Base-by-base conservation (phyloP, 108 stramenopile genomes). In the Cyclotella baltica region DNA sequence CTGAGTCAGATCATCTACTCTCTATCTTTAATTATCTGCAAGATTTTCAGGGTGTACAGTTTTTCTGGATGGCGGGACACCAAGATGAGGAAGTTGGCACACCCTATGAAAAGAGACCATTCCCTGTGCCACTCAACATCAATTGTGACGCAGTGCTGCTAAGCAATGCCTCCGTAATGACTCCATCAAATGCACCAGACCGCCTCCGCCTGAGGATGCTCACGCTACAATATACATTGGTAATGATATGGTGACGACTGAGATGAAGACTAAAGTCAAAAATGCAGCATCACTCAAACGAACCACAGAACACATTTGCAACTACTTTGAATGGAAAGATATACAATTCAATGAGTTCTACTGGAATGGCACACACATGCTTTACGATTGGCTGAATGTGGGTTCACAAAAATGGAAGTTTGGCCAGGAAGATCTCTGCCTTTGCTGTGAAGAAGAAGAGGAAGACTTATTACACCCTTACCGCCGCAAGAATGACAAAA, bases 1-100 rank as follows among this genome's bases (percentile, higher is more conserved):
- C 58, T 5, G 58, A 59, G 29, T 30, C 4, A 4, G 58, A 59
- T 18, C 8, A 5, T 4, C 27, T 59, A 4, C 23, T 2, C 8
- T 27, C 58, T 59, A 59, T 52, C 51, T n/a, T n/a, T 13, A n/a
- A 13, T 19, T 4, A n/a, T 10, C 19, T 20, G 4, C 4, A 20
- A n/a, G n/a, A 13, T n/a, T 52, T 52, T 20, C 4, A 52, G 4
- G n/a, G 4, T 13, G 19, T 52, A 4, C 18, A 10, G 4, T 52
- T 52, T 52, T 10, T n/a, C 4, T 52, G 51, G 51, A n/a, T 52
- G 51, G 4, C 11, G 4, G 51, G 51, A 10, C 51, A 52, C n/a
- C 51, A 52, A 52, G 51, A 52, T 52, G 51, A 52, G 4, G 51
- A 52, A n/a, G 51, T n/a, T 52, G 51, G n/a, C 19, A 52, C 51